Conservation (phyloP, 805 yeast species). For the Jamesozyma gamospora region DNA sequence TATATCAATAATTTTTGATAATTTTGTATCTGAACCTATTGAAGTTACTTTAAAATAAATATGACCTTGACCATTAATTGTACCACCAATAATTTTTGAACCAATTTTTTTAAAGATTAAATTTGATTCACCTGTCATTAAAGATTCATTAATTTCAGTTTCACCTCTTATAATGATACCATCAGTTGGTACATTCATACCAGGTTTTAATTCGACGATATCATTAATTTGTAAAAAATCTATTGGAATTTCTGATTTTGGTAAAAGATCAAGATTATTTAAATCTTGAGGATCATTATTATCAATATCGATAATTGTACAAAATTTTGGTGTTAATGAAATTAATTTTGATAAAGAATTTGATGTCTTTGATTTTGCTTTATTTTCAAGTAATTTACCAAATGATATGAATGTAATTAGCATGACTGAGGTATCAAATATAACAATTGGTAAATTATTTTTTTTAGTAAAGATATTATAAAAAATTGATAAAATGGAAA, state of each 20-base stretch:
- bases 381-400: conserved; percentile 87
- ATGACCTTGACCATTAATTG: conserved; percentile 72
- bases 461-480: conserved; percentile 32
- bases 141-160: conserved; percentile 79
- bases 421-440: conserved; percentile 86
- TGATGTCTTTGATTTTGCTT: conserved; percentile 90
- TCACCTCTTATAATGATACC: conserved; percentile 71
- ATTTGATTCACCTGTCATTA: conserved; percentile 83
- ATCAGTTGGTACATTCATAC: conserved; percentile 86
- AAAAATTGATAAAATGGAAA: conserved; percentile 57
- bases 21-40: conserved; percentile 76
- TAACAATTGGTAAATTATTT: conserved; percentile 47
- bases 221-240: conserved; percentile 74
- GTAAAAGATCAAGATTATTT: too few relatives aligned
- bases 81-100: conserved; percentile 74
- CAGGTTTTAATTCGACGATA: conserved; percentile 69
- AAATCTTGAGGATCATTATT: conserved; percentile 2
- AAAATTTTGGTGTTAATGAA: conserved; percentile 68
- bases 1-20: conserved; percentile 75
- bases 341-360: conserved; percentile 74
- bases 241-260: conserved; percentile 41
- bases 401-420: conserved; percentile 70
- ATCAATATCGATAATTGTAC: conserved; percentile 45
- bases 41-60: conserved; percentile 57
- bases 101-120: conserved; percentile 59